Evolutionary conservation across 306 rosid species (phyloP).

Genomic region (Vigna hirtella): DNA sequence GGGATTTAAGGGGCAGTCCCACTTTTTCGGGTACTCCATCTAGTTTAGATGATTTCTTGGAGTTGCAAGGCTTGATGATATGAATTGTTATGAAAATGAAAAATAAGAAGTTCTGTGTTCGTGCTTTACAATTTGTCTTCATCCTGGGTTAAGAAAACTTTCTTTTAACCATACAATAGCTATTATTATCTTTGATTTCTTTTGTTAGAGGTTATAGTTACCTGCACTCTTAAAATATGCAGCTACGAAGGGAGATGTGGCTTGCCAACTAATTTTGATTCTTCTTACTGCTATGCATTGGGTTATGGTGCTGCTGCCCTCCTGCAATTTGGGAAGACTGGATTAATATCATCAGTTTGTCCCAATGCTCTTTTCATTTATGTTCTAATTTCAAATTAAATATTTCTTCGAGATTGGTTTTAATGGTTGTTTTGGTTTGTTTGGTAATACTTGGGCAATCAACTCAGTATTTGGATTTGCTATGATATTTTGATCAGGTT

Average conservation of each 20-base stretch:
- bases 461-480: conserved; percentile 32
- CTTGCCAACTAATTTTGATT: conserved; percentile 94
- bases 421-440: conserved; percentile 36
- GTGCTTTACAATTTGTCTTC: conserved; percentile 15
- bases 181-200: conserved; percentile 22
- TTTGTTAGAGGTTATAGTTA: conserved; percentile 36
- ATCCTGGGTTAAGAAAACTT: background rate
- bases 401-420: conserved; percentile 38
- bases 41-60: conserved; percentile 27
- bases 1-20: conserved; percentile 84
- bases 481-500: conserved; percentile 64
- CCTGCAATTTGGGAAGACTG: conserved; percentile 90
- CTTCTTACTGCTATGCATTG: conserved; percentile 94
- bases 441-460: conserved; percentile 21
- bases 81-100: conserved; percentile 6
- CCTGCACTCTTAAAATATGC: conserved; percentile 39
- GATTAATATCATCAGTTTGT: conserved; percentile 94
- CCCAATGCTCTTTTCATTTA: conserved; percentile 8
- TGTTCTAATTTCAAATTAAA: conserved; percentile 35
- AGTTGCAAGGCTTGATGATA: conserved; percentile 35
- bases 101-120: background rate
- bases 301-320: conserved; percentile 97
- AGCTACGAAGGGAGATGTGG: conserved; percentile 99
- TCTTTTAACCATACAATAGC: conserved; percentile 22
- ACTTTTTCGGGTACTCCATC: conserved; percentile 89